Conservation (phyloP, 441 rosid species). For the Capsella rubella region DNA sequence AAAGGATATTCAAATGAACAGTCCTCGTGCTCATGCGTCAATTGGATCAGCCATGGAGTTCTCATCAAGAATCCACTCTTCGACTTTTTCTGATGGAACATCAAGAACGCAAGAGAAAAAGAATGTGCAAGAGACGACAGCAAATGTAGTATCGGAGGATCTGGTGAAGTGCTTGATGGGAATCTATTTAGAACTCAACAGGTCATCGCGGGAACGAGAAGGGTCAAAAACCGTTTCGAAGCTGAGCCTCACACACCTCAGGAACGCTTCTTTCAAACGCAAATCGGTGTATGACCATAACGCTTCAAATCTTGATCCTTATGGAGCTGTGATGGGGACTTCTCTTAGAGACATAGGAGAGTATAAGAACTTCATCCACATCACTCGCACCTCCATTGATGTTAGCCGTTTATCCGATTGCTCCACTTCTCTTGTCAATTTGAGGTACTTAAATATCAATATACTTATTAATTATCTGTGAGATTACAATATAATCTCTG, state of each 20-base stretch:
- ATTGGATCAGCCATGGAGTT: constrained; percentile 63
- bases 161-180: constrained; percentile 69
- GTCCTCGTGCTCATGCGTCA: constrained; percentile 62
- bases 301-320: constrained; percentile 77
- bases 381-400: constrained; percentile 65
- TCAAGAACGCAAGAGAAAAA: constrained; percentile 38
- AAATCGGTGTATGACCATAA: constrained; percentile 48
- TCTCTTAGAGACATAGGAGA: constrained; percentile 73
- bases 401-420: constrained; percentile 54
- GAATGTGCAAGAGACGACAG: constrained; percentile 43
- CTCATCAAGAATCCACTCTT: constrained; percentile 55
- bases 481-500: background rate
- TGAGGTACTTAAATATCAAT: constrained; percentile 52
- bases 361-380: constrained; percentile 80
- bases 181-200: constrained; percentile 71
- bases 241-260: constrained; percentile 56
- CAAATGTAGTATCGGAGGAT: constrained; percentile 77
- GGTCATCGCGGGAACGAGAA: constrained; percentile 45
- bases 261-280: constrained; percentile 56
- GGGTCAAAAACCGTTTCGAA: constrained; percentile 65
- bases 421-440: constrained; percentile 56
- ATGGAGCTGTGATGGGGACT: constrained; percentile 68
- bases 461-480: background rate
- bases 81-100: constrained; percentile 53
- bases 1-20: constrained; percentile 51